Base-by-base conservation (phyloP, 1,284 basidiomycete genomes). In the Pisolithus thermaeus region DNA sequence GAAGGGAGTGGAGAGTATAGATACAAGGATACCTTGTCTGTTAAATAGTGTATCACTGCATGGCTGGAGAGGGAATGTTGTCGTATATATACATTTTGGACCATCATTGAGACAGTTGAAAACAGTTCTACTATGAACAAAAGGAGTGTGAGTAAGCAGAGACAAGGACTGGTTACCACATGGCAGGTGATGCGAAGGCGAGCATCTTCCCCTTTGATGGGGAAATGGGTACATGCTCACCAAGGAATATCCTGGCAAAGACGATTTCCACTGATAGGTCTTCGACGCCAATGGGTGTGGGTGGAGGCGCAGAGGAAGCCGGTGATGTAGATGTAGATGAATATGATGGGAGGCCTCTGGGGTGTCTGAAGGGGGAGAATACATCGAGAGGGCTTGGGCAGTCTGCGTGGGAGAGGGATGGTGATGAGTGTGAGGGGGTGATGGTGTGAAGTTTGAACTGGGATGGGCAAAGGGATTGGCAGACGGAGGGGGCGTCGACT, bases 241-340 rank as follows among this genome's bases (percentile, higher is more conserved):
- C 23, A 56, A 65, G 47, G 65, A 32, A 52, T 74, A 61, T 23
- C 59, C 54, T 12, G 68, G 65, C 40, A 74, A 70, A 0, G 70
- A 70, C 16, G 73, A 72, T 77, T 61, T 75, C 73, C 2, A 73
- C 73, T 2, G 64, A 68, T 40, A 68, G 62, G 49, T 79, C 74
- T 50, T 76, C 77, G 55, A 70, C 69, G 14, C 76, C 73, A 2
- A 71, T 65, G 0, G 80, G 80, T 1, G 81, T 82, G 7, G 73
- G 71, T 0, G 80, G 80, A 11, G 80, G 78, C 0, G 70, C 76
- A 1, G 78, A 76, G 1, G 78, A 79, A 2, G 80, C 78, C 1
- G 79, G 78, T 0, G 79, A 78, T 0, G 77, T 73, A 18, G 75
- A 75, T 0, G 32, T 1, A 76, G n/a, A n/a, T n/a, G n/a, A n/a